Evolutionary conservation across 805 yeast genomes (phyloP).

Genomic region (Candida orba): DNA sequence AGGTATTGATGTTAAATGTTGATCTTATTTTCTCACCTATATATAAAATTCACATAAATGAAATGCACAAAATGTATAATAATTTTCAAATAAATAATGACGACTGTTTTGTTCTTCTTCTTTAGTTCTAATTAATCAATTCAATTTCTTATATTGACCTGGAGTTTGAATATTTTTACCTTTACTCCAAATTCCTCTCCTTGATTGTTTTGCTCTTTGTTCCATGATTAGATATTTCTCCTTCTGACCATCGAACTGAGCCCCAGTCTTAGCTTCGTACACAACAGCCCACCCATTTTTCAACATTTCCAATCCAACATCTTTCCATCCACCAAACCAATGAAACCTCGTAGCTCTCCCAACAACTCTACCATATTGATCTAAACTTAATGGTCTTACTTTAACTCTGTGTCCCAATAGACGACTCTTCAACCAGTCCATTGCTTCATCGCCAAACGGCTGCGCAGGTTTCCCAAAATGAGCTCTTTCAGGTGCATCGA

Average conservation of each 20-base stretch:
- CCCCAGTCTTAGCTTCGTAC: conserved; percentile 75
- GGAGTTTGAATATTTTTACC: conserved; percentile 56
- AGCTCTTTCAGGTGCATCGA: conserved; percentile 94
- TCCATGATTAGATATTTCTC: conserved; percentile 53
- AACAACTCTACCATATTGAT: conserved; percentile 86
- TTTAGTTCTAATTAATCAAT: conserved; percentile 18
- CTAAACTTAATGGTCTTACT: conserved; percentile 72
- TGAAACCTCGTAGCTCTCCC: conserved; percentile 52
- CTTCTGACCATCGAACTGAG: conserved; percentile 82
- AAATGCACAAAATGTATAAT: background rate
- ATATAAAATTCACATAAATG: no score
- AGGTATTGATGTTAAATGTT: conserved; percentile 77
- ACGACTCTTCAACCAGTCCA: conserved; percentile 64
- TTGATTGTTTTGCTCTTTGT: conserved; percentile 44
- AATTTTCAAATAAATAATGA: background rate
- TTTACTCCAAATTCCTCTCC: conserved; percentile 65
- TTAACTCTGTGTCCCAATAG: conserved; percentile 61
- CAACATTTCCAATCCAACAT: conserved; percentile 85
- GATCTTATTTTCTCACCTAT: background rate
- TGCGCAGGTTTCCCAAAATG: conserved; percentile 95
- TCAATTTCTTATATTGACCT: conserved; percentile 60
- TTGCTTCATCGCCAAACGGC: conserved; percentile 78
- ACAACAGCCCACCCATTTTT: conserved; percentile 77
- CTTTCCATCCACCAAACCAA: conserved; percentile 57
- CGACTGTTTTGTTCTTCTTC: no score